Evolutionary conservation across 345 rosid genomes (phyloP).

Genomic region (Ceriops tagal): DNA sequence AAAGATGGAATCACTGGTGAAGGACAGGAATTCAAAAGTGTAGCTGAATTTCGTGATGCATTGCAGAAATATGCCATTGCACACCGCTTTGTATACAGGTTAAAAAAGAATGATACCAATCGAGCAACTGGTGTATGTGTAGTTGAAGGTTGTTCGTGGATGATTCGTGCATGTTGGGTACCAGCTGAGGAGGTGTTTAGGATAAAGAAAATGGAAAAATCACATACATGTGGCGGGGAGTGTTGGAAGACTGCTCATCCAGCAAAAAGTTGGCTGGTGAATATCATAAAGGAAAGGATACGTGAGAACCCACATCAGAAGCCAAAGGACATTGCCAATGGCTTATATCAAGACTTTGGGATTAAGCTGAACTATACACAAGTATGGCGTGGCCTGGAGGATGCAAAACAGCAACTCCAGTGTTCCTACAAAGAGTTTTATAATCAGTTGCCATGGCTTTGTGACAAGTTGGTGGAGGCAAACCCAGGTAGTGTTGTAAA

Average conservation of each 20-base stretch:
- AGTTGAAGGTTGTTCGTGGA: slow-evolving; percentile 67
- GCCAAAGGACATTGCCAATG: slow-evolving; percentile 66
- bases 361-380: slow-evolving; percentile 68
- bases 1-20: slow-evolving; percentile 74
- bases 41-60: slow-evolving; percentile 75
- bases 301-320: slow-evolving; percentile 71
- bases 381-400: slow-evolving; percentile 83
- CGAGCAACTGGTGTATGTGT: slow-evolving; percentile 76
- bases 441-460: slow-evolving; percentile 59
- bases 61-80: slow-evolving; percentile 85
- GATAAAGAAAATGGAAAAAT: slow-evolving; percentile 53
- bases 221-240: slow-evolving; percentile 73
- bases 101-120: slow-evolving; percentile 74
- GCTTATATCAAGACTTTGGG: slow-evolving; percentile 71
- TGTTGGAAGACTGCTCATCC: slow-evolving; percentile 84
- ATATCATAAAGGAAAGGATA: slow-evolving; percentile 70
- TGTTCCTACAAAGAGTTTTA: slow-evolving; percentile 78
- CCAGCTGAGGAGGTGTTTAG: slow-evolving; percentile 59
- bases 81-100: slow-evolving; percentile 64
- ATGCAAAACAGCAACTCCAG: slow-evolving; percentile 77
- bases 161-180: slow-evolving; percentile 77
- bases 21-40: slow-evolving; percentile 83
- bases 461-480: slow-evolving; percentile 54
- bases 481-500: slow-evolving; percentile 72
- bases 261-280: slow-evolving; percentile 78